Percentiles rank a stretch among this genome's conserved stretches.
Evolutionary conservation across 148 eudicot species (phyloP).

Genomic region (Camellia granthamiana): DNA sequence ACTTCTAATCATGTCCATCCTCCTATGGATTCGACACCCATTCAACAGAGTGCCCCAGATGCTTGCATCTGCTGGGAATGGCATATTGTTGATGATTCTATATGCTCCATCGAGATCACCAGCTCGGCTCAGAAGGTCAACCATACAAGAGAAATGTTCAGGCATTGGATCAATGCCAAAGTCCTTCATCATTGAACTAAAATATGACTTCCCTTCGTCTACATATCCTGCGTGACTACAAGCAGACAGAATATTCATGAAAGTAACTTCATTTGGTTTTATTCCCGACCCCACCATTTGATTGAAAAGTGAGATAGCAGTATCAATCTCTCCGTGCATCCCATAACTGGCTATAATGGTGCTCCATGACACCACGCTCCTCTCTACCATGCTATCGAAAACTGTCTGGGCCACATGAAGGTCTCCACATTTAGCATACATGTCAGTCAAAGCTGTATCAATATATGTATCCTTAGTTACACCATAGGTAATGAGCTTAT

Average conservation of each 20-base stretch:
- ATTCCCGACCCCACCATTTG: constrained; percentile 42
- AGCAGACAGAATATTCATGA: constrained; percentile 56
- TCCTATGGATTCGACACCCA: constrained; percentile 53
- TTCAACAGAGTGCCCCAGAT: constrained; percentile 55
- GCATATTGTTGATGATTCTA: constrained; percentile 42
- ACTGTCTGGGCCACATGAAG: constrained; percentile 43
- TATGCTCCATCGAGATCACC: constrained; percentile 59
- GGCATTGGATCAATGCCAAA: constrained; percentile 38
- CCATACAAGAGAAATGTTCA: constrained; percentile 52
- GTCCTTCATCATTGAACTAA: constrained; percentile 40
- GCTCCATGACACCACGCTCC: constrained; percentile 59
- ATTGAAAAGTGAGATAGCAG: constrained; percentile 39
- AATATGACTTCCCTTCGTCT: constrained; percentile 43
- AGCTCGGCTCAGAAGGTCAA: constrained; percentile 59
- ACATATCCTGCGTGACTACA: constrained; percentile 62
- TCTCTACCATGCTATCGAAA: constrained; percentile 43
- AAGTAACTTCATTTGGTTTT: constrained; percentile 54
- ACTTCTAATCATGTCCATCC: constrained; percentile 43
- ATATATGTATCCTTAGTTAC: constrained; percentile 35
- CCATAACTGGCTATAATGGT: constrained; percentile 56
- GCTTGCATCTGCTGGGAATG: constrained; percentile 41
- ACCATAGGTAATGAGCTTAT: constrained; percentile 40
- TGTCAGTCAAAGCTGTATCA: constrained; percentile 49
- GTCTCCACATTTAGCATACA: constrained; percentile 66
- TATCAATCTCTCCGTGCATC: constrained; percentile 42